These are phyloP conservation scores for Pythium brassicae DNA, from an alignment of 352 stramenopile species.

Conservation along the genomic window DNA sequence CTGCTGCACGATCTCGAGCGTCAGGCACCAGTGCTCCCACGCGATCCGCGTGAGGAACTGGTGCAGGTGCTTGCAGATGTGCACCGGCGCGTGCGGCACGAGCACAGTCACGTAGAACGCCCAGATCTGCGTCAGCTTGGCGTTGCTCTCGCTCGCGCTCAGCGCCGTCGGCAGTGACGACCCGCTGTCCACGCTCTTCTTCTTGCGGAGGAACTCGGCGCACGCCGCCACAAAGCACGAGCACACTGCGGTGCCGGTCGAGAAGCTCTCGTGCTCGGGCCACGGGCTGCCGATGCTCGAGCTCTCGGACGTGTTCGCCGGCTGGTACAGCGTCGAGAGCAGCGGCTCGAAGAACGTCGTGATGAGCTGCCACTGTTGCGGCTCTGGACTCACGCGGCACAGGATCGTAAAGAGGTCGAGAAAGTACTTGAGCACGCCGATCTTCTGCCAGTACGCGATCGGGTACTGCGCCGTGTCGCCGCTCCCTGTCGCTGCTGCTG, in stretches of 20 bases:
- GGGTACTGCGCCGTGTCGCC: constrained; percentile 26
- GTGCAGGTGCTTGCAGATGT: constrained; percentile 80
- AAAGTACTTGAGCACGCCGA: constrained; percentile 71
- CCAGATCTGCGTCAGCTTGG: constrained; percentile 80
- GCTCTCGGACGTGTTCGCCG: constrained; percentile 59
- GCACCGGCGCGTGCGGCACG: constrained; percentile 62
- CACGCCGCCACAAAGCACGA: constrained; percentile 79
- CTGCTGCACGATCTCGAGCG: constrained; percentile 75
- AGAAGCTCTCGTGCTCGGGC: constrained; percentile 66
- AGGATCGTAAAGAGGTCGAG: constrained; percentile 76
- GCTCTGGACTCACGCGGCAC: constrained; percentile 48
- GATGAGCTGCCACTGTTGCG: constrained; percentile 67
- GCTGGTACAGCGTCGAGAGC: constrained; percentile 76
- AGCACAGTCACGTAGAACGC: constrained; percentile 70
- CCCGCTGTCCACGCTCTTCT: constrained; percentile 1
- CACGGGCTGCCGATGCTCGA: constrained; percentile 67
- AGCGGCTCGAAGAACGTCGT: constrained; percentile 74
- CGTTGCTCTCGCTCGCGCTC: constrained; percentile 10
- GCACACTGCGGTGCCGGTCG: constrained; percentile 69
- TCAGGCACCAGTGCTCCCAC: constrained; percentile 84
- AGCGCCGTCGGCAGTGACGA: not conserved
- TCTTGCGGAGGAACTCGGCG: constrained; percentile 59
- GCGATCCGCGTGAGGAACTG: constrained; percentile 75
- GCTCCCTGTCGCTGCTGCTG: no score
- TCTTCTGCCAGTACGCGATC: constrained; percentile 64